Percentiles rank a stretch among this genome's conserved stretches.
These are phyloP conservation scores for Wickerhamiella sorbophila DNA, from an alignment of 805 yeast genomes.

Conservation along the genomic window DNA sequence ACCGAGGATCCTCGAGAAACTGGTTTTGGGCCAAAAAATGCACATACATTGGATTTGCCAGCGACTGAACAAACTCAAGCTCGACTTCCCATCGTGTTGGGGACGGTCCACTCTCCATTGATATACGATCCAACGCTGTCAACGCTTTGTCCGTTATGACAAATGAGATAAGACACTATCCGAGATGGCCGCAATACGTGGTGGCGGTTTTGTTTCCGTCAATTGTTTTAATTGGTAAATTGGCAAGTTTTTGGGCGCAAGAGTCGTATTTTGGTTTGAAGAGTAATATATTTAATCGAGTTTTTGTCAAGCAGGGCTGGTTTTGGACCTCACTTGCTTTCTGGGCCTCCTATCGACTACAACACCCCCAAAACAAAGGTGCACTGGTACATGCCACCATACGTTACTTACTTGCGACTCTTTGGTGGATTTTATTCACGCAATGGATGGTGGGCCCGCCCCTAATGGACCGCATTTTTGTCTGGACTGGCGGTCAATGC, in stretches of 20 bases:
- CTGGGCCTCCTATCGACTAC: slow-evolving; percentile 13
- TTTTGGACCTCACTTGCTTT: slow-evolving; percentile 58
- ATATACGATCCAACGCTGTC: background rate
- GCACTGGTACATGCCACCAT: slow-evolving; percentile 4
- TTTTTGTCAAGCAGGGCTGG: slow-evolving; percentile 88
- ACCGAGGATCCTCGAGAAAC: slow-evolving; percentile 54
- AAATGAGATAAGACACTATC: background rate
- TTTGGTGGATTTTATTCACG: slow-evolving; percentile 76
- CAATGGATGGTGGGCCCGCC: slow-evolving; percentile 83
- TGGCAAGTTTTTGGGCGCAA: slow-evolving; percentile 4
- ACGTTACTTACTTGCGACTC: slow-evolving; percentile 42
- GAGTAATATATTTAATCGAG: slow-evolving; percentile 51
- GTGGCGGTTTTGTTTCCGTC: slow-evolving; percentile 7
- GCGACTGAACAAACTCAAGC: slow-evolving; percentile 84
- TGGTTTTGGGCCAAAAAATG: slow-evolving; percentile 76
- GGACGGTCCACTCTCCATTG: slow-evolving; percentile 23
- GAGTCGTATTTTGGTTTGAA: slow-evolving; percentile 31
- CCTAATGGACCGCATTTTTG: slow-evolving; percentile 73
- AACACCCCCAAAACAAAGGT: slow-evolving; percentile 3
- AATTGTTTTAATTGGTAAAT: slow-evolving; percentile 9
- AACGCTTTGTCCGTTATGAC: background rate
- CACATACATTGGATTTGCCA: slow-evolving; percentile 79
- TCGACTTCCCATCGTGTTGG: slow-evolving; percentile 68
- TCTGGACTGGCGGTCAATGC: slow-evolving; percentile 75
- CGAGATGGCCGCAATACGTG: slow-evolving; percentile 1